Base-by-base conservation (phyloP, 306 rosid genomes). In the Hylodesmum podocarpum region DNA sequence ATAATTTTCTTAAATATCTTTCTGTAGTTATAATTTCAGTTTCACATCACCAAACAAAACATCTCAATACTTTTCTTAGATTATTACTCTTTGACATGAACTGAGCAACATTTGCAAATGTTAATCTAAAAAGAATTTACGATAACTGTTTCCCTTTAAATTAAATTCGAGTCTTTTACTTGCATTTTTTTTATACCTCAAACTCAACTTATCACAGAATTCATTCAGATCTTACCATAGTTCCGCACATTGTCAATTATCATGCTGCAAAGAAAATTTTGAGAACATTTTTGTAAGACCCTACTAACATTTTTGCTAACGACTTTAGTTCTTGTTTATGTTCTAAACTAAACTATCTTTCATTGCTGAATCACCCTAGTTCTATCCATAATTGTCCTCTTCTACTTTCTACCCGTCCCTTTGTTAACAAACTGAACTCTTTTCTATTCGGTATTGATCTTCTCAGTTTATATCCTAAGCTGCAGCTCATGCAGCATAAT, bases 401-500 rank as follows among this genome's bases (percentile, higher is more conserved):
- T 73, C 24, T 27, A 73, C 77, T 14, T 39, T 57, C 55, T 40
- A 2, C 33, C 33, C 22, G 13, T 77, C 68, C 39, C 74, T 76
- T 24, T 4, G 58, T 18, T 5, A 63, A 75, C 37, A 6, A 40
- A 34, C 65, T 24, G 29, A 44, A 47, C 64, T 43, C 82, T 27
- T 24, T 21, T 54, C 72, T 33, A 66, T 31, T 44, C 8, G 43
- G 40, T 44, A 62, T 53, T 53, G 54, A 27, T 57, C 36, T 68
- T 16, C 72, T 33, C 63, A 67, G 69, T 78, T n/a, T n/a, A n/a
- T n/a, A n/a, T n/a, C n/a, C n/a, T n/a, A n/a, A 75, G 40, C 41
- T 78, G 58, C 57, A 58, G 70, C 39, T 36, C 59, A 31, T 7
- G 77, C 76, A 64, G 66, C 61, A 43, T 77, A 73, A 19, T 72